These are phyloP conservation scores for Saturnispora zaruensis DNA, from an alignment of 805 yeast genomes.

Conservation along the genomic window DNA sequence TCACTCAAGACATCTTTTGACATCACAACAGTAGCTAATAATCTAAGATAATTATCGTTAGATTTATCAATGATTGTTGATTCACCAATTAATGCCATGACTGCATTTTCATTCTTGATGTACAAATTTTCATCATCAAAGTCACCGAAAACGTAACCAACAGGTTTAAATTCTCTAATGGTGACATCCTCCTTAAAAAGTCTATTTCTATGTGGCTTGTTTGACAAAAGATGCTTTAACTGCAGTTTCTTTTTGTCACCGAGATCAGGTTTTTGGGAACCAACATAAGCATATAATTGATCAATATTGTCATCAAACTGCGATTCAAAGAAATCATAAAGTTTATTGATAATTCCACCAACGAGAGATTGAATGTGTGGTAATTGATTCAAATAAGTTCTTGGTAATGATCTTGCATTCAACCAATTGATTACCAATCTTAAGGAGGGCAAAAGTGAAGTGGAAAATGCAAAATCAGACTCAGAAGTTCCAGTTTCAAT, in stretches of 20 bases:
- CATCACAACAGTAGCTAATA: constrained; percentile 28
- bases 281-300: constrained; percentile 5
- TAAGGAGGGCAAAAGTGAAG: constrained; percentile 30
- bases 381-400: constrained; percentile 23
- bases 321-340: constrained; percentile 6
- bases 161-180: constrained; percentile 50
- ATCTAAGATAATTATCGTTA: constrained; percentile 28
- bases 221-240: constrained; percentile 11
- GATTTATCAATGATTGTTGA: constrained; percentile 7
- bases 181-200: constrained; percentile 59
- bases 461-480: constrained; percentile 15
- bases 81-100: constrained; percentile 29
- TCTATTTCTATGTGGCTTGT: constrained; percentile 40
- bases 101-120: constrained; percentile 23
- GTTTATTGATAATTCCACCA: constrained; percentile 3
- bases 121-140: constrained; percentile 49
- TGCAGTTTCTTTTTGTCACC: neutral
- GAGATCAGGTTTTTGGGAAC: constrained; percentile 1
- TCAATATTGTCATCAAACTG: constrained; percentile 2
- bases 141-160: constrained; percentile 48
- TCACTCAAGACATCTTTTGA: constrained; percentile 23
- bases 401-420: constrained; percentile 38
- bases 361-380: constrained; percentile 1
- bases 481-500: neutral
- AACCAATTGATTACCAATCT: constrained; percentile 54